Evolutionary conservation across 208 protist species (phyloP), one percentile per base, ranked within the genome.

Genomic region (Leishmania amazonensis): DNA sequence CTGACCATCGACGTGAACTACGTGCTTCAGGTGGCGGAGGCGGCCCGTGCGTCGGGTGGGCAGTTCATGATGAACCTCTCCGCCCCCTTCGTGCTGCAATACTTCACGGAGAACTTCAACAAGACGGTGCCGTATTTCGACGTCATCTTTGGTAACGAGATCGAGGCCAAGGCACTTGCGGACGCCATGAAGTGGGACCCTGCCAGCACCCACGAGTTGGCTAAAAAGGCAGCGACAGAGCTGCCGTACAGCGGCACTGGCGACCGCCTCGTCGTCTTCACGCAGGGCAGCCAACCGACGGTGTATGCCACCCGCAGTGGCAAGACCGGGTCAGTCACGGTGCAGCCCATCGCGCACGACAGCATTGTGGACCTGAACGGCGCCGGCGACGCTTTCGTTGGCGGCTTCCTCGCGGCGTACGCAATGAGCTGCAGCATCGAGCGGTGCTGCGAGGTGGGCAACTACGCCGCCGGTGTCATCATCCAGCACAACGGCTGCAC

Each of bases 371-470:
- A 99, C 87, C 95, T 97, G 64, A 99, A 99, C 85, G 99, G 96
- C 75, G 99, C 99, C 47, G 99, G 99, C 75, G 99, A 99, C 85
- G 90, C 97, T 31, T 99, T 99, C 82, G 98, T 99, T 24, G 99
- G 99, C 78, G 99, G 99, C 70, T 99, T 99, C 91, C 85, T 99
- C 1, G 86, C 97, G 53, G 88, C 88, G 24, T 95, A 95, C 65
- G 89, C 89, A 13, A n/a, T 89, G 35, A 96, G 90, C 51, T 42
- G 85, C 75, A 54, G 76, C 31, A 62, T 99, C 8, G 87, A 83
- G 70, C 89, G 91, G 65, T 99, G 97, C 91, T 97, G 98, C 60
- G 88, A 89, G 45, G 89, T 95, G 24, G 98, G 97, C 75, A 89
- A 99, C 87, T 98, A 97, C 78, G 89, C 96, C 17, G 96, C 98